These are phyloP conservation scores for Leishmania arabica DNA, from an alignment of 208 protist genomes.

Conservation along the genomic window DNA sequence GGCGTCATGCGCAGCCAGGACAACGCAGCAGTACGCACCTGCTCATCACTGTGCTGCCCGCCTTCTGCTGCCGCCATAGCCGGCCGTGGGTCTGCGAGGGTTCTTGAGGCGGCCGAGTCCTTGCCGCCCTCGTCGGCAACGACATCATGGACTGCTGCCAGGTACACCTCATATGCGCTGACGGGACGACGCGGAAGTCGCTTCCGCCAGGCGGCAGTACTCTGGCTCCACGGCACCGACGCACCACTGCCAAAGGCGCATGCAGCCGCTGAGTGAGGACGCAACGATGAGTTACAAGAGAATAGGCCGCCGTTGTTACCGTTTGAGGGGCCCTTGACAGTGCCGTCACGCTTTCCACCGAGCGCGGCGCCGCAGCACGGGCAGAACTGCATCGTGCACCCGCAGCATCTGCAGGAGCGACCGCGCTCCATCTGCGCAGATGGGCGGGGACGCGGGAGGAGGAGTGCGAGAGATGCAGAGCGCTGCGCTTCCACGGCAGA, in stretches of 20 bases:
- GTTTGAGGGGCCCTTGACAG: neutral
- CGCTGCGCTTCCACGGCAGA: neutral
- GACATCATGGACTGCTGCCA: slow-evolving; percentile 19
- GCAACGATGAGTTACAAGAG: neutral
- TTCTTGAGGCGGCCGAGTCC: neutral
- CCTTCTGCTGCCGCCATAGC: slow-evolving; percentile 2
- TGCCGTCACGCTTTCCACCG: neutral
- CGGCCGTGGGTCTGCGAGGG: slow-evolving; percentile 5
- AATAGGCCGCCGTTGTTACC: neutral
- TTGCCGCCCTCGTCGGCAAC: slow-evolving; percentile 14
- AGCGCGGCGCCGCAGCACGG: slow-evolving; percentile 36
- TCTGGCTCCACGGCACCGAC: neutral
- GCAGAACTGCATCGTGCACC: slow-evolving; percentile 25
- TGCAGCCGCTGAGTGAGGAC: neutral
- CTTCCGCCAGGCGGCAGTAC: neutral
- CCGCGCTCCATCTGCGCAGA: neutral
- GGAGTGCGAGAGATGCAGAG: neutral
- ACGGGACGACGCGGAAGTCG: slow-evolving; percentile 14
- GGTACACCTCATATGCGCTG: slow-evolving; percentile 30
- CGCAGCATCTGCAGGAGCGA: slow-evolving; percentile 19
- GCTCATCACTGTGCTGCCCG: neutral
- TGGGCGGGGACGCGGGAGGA: neutral
- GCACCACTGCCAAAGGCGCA: neutral
- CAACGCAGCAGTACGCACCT: slow-evolving; percentile 13
- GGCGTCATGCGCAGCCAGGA: slow-evolving; percentile 20